phyloP scores from a whole-genome alignment of 768 basidiomycete genomes.

The Mycena albidolilacea region DNA sequence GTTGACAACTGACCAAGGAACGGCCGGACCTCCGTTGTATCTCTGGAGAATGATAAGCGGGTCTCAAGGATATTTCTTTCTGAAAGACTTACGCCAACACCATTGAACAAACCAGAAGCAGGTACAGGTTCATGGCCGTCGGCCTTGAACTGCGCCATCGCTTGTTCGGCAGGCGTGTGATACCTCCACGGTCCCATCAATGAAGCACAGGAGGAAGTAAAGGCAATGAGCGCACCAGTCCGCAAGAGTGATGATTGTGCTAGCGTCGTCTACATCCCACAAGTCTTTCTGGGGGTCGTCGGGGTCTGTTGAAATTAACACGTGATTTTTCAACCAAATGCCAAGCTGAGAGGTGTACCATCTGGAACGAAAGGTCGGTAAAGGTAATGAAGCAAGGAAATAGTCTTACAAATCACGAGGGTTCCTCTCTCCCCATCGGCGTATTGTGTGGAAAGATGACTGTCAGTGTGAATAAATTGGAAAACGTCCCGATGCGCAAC shows the following conservation, averaged over 20 bases:
- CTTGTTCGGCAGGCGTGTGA: slow-evolving; percentile 15
- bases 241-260: slow-evolving; percentile 49
- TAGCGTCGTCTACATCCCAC: slow-evolving; percentile 52
- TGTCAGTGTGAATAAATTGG: too few species aligned
- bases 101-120: slow-evolving; percentile 33
- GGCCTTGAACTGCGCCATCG: slow-evolving; percentile 43
- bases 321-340: too few species aligned
- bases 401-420: too few species aligned
- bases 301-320: slow-evolving; percentile 38
- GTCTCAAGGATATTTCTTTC: background rate
- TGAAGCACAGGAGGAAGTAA: slow-evolving; percentile 36
- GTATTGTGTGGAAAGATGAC: too few species aligned
- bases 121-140: slow-evolving; percentile 41
- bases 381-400: too few species aligned
- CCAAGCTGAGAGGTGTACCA: too few species aligned
- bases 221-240: slow-evolving; percentile 34
- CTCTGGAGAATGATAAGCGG: too few species aligned
- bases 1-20: slow-evolving; percentile 52
- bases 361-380: too few species aligned
- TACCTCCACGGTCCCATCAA: slow-evolving; percentile 8
- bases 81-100: slow-evolving; percentile 21
- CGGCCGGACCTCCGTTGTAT: slow-evolving; percentile 50
- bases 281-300: slow-evolving; percentile 47
- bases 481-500: too few species aligned
- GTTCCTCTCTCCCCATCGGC: too few species aligned